A percentile compares a stretch with the other conserved stretches of the same genome.
These are phyloP conservation scores for Tetraselmis striata DNA, from an alignment of 139 green algal species.

Conservation along the genomic window DNA sequence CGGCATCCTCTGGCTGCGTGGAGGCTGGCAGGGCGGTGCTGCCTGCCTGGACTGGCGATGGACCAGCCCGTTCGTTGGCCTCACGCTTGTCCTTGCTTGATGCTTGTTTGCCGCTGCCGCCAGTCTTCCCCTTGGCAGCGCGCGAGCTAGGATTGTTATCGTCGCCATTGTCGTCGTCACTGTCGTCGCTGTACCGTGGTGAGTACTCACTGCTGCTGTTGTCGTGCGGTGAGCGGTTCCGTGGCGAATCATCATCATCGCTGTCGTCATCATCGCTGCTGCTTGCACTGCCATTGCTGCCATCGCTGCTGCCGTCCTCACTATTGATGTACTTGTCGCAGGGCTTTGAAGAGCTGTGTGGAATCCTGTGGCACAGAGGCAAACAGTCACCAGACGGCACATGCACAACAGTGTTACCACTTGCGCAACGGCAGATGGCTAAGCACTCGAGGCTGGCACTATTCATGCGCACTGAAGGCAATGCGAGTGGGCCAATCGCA, in stretches of 20 bases:
- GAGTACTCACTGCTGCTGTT: neutral
- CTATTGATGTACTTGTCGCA: too few relatives aligned
- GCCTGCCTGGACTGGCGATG: too few relatives aligned
- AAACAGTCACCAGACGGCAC: too few relatives aligned
- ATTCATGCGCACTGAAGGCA: too few relatives aligned
- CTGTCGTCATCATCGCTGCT: neutral
- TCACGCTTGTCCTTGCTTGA: neutral
- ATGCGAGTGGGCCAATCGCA: too few relatives aligned
- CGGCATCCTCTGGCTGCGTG: neutral
- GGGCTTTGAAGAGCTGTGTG: too few relatives aligned
- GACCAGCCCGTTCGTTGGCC: neutral
- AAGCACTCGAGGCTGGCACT: too few relatives aligned
- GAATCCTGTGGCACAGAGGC: too few relatives aligned
- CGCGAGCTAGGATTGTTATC: neutral
- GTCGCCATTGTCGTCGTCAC: neutral
- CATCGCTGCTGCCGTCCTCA: neutral
- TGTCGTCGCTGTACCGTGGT: neutral
- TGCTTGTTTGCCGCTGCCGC: neutral
- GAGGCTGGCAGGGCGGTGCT: too few relatives aligned
- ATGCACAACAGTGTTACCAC: too few relatives aligned
- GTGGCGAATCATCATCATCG: neutral
- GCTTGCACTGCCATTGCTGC: neutral
- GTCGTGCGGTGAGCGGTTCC: neutral
- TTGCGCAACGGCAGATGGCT: too few relatives aligned
- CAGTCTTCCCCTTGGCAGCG: neutral